A percentile compares a stretch with the other conserved stretches of the same genome.
Conservation (phyloP, 2,329 filamentous ascomycete genomes). For the Paecilomyces variotii region DNA sequence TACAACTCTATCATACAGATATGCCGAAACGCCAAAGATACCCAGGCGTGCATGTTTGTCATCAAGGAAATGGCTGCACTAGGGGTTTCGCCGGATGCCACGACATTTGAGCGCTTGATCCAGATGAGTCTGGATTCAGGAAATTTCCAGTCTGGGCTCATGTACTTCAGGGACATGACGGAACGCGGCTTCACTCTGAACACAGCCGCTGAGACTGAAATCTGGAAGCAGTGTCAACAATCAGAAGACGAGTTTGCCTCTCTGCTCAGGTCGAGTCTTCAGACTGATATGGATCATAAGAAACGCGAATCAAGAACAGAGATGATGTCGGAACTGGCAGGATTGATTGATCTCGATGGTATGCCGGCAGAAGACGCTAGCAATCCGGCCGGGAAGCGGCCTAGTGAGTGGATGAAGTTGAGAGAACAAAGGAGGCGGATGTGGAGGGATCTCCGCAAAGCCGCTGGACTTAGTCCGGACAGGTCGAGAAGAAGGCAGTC, state of each 20-base stretch:
- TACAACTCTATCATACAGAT: slow-evolving; percentile 54
- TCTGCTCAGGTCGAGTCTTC: slow-evolving; percentile 20
- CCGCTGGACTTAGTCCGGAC: background rate
- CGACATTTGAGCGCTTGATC: slow-evolving; percentile 57
- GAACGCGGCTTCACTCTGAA: slow-evolving; percentile 20
- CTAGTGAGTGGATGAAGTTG: background rate
- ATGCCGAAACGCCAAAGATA: slow-evolving; percentile 38
- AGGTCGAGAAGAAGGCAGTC: background rate
- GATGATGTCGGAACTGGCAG: background rate
- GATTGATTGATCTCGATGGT: background rate
- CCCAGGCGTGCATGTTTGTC: slow-evolving; percentile 53
- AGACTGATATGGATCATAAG: slow-evolving; percentile 9
- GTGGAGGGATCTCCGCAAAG: background rate
- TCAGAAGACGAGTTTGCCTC: slow-evolving; percentile 24
- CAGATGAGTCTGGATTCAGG: slow-evolving; percentile 44
- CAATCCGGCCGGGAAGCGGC: background rate
- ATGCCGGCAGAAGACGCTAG: background rate
- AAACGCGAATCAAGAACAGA: background rate
- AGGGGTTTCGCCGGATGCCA: slow-evolving; percentile 44
- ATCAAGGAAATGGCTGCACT: slow-evolving; percentile 54
- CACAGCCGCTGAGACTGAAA: slow-evolving; percentile 16
- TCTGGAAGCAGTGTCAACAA: slow-evolving; percentile 19
- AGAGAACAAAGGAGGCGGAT: background rate
- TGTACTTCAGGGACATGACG: slow-evolving; percentile 30
- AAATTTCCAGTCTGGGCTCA: slow-evolving; percentile 28